These are phyloP conservation scores for Macrophomina phaseolina DNA, from an alignment of 2,329 filamentous ascomycete genomes.

Conservation along the genomic window DNA sequence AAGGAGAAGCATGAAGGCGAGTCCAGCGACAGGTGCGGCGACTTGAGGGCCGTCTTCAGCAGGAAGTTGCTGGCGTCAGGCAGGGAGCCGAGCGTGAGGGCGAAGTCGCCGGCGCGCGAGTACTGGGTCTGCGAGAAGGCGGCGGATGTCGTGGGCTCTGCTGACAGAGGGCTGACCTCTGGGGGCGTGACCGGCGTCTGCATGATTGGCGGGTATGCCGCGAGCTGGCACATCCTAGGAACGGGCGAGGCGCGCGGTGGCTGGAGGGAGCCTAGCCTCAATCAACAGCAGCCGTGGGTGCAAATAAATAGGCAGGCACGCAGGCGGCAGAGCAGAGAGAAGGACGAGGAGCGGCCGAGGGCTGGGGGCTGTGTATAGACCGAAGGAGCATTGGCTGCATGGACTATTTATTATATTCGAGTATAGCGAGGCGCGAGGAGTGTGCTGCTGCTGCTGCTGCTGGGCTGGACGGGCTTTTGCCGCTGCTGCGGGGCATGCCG, in stretches of 20 bases:
- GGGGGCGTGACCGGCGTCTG: constrained; percentile 45
- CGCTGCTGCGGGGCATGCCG: constrained; percentile 9
- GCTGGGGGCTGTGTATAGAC: not conserved
- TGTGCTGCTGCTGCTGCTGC: constrained; percentile 16
- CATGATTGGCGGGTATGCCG: constrained; percentile 41
- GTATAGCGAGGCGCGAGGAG: not conserved
- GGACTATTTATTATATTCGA: constrained; percentile 13
- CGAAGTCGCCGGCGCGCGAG: constrained; percentile 42
- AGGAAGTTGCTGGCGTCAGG: constrained; percentile 45
- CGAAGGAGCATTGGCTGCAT: constrained; percentile 5
- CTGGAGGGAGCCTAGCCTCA: constrained; percentile 5
- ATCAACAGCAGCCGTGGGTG: not conserved
- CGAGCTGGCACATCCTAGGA: constrained; percentile 20
- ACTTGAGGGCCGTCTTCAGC: constrained; percentile 45
- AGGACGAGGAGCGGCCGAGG: not conserved
- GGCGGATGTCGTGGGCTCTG: constrained; percentile 33
- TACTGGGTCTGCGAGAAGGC: constrained; percentile 41
- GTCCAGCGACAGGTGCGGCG: constrained; percentile 44
- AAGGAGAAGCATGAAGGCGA: constrained; percentile 41
- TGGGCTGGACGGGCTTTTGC: constrained; percentile 13
- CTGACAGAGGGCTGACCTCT: constrained; percentile 51
- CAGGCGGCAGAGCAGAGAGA: not conserved
- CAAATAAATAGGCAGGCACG: not conserved
- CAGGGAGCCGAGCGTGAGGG: constrained; percentile 46
- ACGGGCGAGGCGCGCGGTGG: constrained; percentile 16